Conservation (phyloP, 2,329 filamentous ascomycete species). For the Byssoonygena ceratinophila region DNA sequence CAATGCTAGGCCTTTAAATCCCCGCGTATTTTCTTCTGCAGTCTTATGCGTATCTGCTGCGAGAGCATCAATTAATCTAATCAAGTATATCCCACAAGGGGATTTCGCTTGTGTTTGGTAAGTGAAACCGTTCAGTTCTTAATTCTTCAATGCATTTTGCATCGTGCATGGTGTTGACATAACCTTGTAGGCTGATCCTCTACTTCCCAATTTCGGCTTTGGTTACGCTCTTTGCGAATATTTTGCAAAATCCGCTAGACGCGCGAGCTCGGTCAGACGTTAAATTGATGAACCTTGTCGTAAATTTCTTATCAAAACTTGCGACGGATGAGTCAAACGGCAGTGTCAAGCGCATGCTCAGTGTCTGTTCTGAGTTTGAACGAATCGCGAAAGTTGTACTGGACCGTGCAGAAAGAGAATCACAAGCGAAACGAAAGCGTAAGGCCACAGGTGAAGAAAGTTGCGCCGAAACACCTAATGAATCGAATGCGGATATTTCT, state of each 20-base stretch:
- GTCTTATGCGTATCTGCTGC: constrained; percentile 87
- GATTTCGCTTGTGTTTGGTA: constrained; percentile 94
- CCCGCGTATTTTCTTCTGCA: constrained; percentile 86
- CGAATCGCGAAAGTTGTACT: constrained; percentile 83
- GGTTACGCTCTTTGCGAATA: constrained; percentile 91
- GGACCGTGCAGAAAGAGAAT: constrained; percentile 81
- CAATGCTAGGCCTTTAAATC: constrained; percentile 82
- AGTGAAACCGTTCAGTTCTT: constrained; percentile 27
- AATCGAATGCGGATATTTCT: constrained; percentile 2
- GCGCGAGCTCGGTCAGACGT: constrained; percentile 78
- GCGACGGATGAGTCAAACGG: constrained; percentile 83
- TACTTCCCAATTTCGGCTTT: constrained; percentile 95
- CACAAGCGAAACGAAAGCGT: constrained; percentile 68
- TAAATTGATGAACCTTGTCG: constrained; percentile 82
- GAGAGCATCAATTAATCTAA: constrained; percentile 78
- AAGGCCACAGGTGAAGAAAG: constrained; percentile 54
- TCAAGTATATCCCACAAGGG: constrained; percentile 92
- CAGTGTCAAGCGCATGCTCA: constrained; percentile 85
- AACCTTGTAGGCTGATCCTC: constrained; percentile 59
- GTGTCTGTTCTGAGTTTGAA: constrained; percentile 91
- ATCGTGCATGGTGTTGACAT: background rate
- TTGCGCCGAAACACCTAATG: constrained; percentile 16
- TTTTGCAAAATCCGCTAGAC: constrained; percentile 88
- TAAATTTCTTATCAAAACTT: constrained; percentile 80
- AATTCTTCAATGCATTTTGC: background rate